These are phyloP conservation scores for Cyberlindnera maritima DNA, from an alignment of 805 yeast species.

Conservation along the genomic window DNA sequence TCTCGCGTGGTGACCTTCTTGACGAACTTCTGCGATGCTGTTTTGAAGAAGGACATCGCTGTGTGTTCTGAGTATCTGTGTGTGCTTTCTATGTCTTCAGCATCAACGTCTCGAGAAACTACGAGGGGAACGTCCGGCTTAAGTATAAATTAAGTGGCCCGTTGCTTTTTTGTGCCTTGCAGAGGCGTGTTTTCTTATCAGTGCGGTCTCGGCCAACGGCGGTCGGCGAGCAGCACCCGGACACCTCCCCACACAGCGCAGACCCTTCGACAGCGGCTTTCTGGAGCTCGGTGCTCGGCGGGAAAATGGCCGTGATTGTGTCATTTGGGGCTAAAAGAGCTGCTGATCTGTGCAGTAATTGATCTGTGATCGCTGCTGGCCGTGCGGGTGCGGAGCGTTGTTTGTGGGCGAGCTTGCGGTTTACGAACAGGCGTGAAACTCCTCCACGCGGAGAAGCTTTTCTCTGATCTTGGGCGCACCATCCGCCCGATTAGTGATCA, in stretches of 20 bases:
- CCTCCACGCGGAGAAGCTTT: no score
- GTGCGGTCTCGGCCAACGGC: slow-evolving; percentile 3
- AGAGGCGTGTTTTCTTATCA: neutral
- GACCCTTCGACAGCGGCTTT: neutral
- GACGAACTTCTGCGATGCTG: neutral
- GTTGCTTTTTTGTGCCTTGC: neutral
- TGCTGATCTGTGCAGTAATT: no score
- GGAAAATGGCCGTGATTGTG: no score
- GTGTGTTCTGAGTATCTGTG: neutral
- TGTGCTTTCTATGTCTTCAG: no score
- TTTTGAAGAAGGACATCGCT: neutral
- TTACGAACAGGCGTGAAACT: no score
- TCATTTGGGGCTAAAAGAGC: no score
- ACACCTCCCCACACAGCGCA: neutral
- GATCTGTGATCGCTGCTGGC: no score
- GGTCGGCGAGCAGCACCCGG: neutral
- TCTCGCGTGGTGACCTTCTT: slow-evolving; percentile 65
- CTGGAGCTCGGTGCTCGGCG: neutral
- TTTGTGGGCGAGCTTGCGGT: no score
- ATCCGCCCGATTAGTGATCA: no score
- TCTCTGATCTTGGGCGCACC: no score
- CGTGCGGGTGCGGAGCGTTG: no score
- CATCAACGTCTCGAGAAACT: neutral
- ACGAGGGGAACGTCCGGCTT: neutral
- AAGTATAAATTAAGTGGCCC: neutral